Evolutionary conservation across 768 basidiomycete species (phyloP).

Genomic region (Termitomyces sp.): DNA sequence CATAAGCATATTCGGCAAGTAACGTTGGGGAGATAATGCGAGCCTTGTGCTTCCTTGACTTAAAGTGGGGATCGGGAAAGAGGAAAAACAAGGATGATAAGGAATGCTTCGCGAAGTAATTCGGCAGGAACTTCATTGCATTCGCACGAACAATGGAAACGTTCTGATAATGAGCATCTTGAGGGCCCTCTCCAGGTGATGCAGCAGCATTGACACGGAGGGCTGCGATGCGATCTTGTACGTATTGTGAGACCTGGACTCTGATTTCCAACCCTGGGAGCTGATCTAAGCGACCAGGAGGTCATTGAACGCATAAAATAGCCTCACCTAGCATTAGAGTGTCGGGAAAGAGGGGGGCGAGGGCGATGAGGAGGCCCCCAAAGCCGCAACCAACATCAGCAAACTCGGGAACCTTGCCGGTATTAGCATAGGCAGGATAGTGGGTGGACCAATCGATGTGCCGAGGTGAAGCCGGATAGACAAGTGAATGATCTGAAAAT

Average conservation of each 20-base stretch:
- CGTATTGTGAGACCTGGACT: constrained; percentile 93
- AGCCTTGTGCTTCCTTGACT: constrained; percentile 96
- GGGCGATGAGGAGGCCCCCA: constrained; percentile 84
- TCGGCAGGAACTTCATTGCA: constrained; percentile 97
- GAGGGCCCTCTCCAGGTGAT: constrained; percentile 6
- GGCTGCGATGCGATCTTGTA: constrained; percentile 90
- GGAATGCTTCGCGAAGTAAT: constrained; percentile 90
- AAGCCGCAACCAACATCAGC: constrained; percentile 98
- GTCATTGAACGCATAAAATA: neutral
- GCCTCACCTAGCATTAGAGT: constrained; percentile 86
- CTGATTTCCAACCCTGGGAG: constrained; percentile 93
- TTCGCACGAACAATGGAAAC: constrained; percentile 93
- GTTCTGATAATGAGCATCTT: constrained; percentile 65
- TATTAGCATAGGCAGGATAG: constrained; percentile 64
- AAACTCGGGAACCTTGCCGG: constrained; percentile 77
- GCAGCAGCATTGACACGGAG: constrained; percentile 57
- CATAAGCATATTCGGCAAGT: constrained; percentile 95
- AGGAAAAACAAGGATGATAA: constrained; percentile 94
- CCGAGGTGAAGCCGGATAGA: constrained; percentile 76
- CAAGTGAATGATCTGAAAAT: constrained; percentile 83
- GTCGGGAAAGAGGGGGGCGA: constrained; percentile 89
- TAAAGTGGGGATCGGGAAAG: constrained; percentile 99
- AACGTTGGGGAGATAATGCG: constrained; percentile 98
- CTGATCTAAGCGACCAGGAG: neutral
- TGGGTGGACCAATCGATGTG: constrained; percentile 78